Base-by-base conservation (phyloP, 352 stramenopile species). In the Pythium volutum region DNA sequence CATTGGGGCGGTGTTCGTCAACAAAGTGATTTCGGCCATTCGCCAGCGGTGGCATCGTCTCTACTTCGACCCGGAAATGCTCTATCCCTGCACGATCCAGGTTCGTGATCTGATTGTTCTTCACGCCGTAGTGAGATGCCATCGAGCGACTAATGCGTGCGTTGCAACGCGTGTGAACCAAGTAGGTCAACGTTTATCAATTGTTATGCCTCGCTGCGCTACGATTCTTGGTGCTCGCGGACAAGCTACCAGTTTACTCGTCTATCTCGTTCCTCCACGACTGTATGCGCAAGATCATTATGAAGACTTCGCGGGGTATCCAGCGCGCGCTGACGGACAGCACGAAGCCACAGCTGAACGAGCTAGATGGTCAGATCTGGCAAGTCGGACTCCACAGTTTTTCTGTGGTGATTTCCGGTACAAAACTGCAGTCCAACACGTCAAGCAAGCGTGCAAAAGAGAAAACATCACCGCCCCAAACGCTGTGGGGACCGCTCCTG, bases 1-100 rank as follows among this genome's bases (percentile, higher is more conserved):
- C 3, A 57, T 78, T 10, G 61, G 71, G 2, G 27, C 59, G n/a
- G 77, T 88, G 45, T 85, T 91, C 34, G 78, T 89, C 5, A 76
- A 64, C 59, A 89, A 89, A 59, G 73, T 87, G 34, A 62, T 91
- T 7, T 76, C 80, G 29, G 69, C 82, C 6, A 70, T 89, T 49
- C 75, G 77, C 16, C 82, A 89, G 64, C 76, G 82, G 22, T 91
- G 79, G 78, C 82, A 91, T 39, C 60, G 76, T 36, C 56, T 91
- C 23, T 88, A 81, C 56, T 88, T 90, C 41, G 80, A 89, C 48
- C 26, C 71, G 1, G 56, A 55, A 0, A 43, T 87, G 22, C 67
- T 89, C 0, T 58, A 64, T 8, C 42, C 55, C 43, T 68, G 74
- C 15, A 84, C 76, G 0, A 77, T 88, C 22, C 62, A 76, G 43